Evolutionary conservation across 805 yeast genomes (phyloP).

Genomic region (Starmerella apicola): DNA sequence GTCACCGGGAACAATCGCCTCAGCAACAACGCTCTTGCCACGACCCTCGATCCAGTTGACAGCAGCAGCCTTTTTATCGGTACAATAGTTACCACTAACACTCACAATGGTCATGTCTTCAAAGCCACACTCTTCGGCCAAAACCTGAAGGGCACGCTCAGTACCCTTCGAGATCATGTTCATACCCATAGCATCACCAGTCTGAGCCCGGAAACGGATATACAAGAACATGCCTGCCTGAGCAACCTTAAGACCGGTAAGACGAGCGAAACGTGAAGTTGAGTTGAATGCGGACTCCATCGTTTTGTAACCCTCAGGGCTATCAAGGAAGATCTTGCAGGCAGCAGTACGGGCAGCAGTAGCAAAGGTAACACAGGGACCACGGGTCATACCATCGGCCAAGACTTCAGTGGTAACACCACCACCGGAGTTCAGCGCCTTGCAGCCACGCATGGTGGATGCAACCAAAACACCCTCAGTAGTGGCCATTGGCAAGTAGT

Average conservation of each 20-base stretch:
- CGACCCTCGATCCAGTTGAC: conserved; percentile 99
- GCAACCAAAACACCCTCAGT: conserved; percentile 99
- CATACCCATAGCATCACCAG: conserved; percentile 99
- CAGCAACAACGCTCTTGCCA: conserved; percentile 96
- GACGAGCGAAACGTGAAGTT: conserved; percentile 92
- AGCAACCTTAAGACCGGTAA: conserved; percentile 83
- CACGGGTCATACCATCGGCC: conserved; percentile 98
- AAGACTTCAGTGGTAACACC: conserved; percentile 88
- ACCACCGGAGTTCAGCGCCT: conserved; percentile 94
- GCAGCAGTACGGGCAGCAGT: conserved; percentile 79
- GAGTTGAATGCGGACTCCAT: conserved; percentile 88
- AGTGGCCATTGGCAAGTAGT: conserved; percentile 96
- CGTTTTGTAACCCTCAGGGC: conserved; percentile 77
- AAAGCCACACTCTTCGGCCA: conserved; percentile 85
- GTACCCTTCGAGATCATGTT: conserved; percentile 99
- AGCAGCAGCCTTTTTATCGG: conserved; percentile 96
- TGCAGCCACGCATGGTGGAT: conserved; percentile 97
- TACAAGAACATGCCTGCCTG: conserved; percentile 83
- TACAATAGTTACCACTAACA: conserved; percentile 94
- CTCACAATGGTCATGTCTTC: conserved; percentile 87
- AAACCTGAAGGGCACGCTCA: conserved; percentile 67
- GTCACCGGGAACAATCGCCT: conserved; percentile 75
- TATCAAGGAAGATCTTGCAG: conserved; percentile 89
- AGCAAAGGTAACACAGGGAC: conserved; percentile 91
- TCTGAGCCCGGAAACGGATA: conserved; percentile 92